Evolutionary conservation across 305 asterid genomes (phyloP).

Genomic region (Fraxinus platypoda): DNA sequence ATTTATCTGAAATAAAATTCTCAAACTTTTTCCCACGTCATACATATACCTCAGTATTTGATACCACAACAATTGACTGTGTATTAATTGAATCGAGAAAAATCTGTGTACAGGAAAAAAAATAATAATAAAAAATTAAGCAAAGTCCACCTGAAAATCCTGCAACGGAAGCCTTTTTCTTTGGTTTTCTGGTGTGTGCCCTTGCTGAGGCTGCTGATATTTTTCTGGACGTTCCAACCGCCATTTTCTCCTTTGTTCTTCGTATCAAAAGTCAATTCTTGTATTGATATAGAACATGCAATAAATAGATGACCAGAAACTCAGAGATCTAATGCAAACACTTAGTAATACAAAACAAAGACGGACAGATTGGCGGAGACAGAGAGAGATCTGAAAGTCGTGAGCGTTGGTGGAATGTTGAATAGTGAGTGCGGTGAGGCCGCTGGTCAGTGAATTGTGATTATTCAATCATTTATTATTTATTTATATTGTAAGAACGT

Average conservation of each 20-base stretch:
- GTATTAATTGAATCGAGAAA: not conserved
- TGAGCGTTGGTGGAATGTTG: not conserved
- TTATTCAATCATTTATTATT: not conserved
- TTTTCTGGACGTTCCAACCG: slow-evolving; percentile 56
- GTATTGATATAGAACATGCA: not conserved
- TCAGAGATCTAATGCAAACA: not conserved
- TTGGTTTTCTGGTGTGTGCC: slow-evolving; percentile 73
- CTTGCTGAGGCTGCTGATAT: slow-evolving; percentile 91
- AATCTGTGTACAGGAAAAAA: not conserved
- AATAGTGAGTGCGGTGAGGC: not conserved
- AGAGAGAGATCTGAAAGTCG: slow-evolving; percentile 6
- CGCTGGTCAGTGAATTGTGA: not conserved
- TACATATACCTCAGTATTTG: not conserved
- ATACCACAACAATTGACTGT: not conserved
- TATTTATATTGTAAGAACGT: not conserved
- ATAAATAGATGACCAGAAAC: not conserved
- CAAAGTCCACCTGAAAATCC: slow-evolving; percentile 45
- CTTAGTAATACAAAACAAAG: not conserved
- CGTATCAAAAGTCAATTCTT: not conserved
- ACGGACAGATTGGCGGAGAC: not conserved
- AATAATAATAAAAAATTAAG: not conserved
- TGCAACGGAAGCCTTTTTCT: slow-evolving; percentile 34
- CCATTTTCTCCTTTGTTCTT: slow-evolving; percentile 38
- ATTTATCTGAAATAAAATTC: not conserved
- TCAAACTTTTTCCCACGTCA: not conserved